Evolutionary conservation across 148 eudicot species (phyloP).

Genomic region (Persicaria maculosa): DNA sequence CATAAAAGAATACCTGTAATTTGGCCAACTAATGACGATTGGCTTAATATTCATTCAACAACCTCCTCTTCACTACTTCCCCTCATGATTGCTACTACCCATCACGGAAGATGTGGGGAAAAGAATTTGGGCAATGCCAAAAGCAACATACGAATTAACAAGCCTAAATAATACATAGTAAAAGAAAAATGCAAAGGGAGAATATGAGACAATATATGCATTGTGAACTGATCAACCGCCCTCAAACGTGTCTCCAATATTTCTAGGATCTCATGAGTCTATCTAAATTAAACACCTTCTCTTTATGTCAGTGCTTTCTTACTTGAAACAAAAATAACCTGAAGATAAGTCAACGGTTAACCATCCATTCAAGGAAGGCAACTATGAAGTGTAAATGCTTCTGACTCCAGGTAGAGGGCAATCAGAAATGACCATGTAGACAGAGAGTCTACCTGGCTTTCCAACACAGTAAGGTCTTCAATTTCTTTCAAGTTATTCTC

Average conservation of each 20-base stretch:
- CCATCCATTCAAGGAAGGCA: no score
- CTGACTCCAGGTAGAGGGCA: no score
- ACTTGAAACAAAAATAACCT: slow-evolving; percentile 95
- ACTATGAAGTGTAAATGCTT: no score
- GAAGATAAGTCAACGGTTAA: slow-evolving; percentile 19
- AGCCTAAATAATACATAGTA: slow-evolving; percentile 4
- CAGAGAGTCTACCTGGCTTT: slow-evolving; percentile 57
- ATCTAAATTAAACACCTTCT: slow-evolving; percentile 67
- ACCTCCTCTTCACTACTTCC: slow-evolving; percentile 87
- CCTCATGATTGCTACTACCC: slow-evolving; percentile 96
- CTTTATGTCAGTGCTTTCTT: slow-evolving; percentile 57
- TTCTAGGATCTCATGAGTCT: slow-evolving; percentile 85
- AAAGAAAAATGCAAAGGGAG: neutral
- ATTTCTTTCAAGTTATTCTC: slow-evolving; percentile 95
- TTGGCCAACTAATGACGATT: slow-evolving; percentile 72
- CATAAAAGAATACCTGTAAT: slow-evolving; percentile 50
- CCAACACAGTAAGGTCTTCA: slow-evolving; percentile 71
- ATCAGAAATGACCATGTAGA: neutral
- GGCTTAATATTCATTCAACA: slow-evolving; percentile 69
- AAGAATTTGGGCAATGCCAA: neutral
- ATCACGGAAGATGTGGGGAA: slow-evolving; percentile 17
- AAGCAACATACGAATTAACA: neutral
- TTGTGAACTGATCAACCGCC: slow-evolving; percentile 77
- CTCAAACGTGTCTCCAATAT: slow-evolving; percentile 88
- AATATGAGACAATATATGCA: slow-evolving; percentile 15